Evolutionary conservation across 108 stramenopile genomes (phyloP), one percentile per base, ranked within the genome.

Genomic region (Mediolabrus comicus): DNA sequence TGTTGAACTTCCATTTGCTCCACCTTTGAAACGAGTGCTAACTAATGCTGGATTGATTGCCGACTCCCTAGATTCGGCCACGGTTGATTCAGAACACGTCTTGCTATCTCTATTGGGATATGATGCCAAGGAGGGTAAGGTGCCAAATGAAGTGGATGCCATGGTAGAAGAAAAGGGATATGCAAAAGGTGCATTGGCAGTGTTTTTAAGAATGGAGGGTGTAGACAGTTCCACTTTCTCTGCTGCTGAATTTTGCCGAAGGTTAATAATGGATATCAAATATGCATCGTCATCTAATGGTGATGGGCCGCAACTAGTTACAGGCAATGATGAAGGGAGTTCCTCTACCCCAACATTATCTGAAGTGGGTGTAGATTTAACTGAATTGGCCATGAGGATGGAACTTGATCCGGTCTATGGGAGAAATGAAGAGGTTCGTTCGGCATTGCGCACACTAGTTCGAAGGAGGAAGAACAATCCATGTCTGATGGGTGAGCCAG

Each of bases 381-480:
- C 97, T 7, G 86, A 86, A 49, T 84, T 77, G 9, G 99, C 94
- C 10, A 70, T 67, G 17, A 68, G 87, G 46, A 90, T 90, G 34
- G 88, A 91, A 55, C 71, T 94, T 8, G 98, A 98, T 72, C 99
- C 98, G 7, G 99, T 99, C 39, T 98, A 98, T 69, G 99, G 99
- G 4, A 86, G 99, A 9, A 97, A 99, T 64, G 96, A 97, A 39
- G 98, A 99, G 79, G 97, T 99, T 62, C 93, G 99, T 17, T 75
- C 83, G 16, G 98, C 89, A 52, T 95, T 99, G 69, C 96, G 96
- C 67, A 96, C 98, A 52, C 83, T 99, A 19, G 87, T 89, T 59
- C 87, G 99, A 29, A 85, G 97, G 31, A 97, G 97, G 56, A 99
- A 99, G 91, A 98, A 98, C 77, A 99, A 99, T 78, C 97, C 98